Evolutionary conservation across 441 rosid species (phyloP).

Genomic region (Erodium trifolium): DNA sequence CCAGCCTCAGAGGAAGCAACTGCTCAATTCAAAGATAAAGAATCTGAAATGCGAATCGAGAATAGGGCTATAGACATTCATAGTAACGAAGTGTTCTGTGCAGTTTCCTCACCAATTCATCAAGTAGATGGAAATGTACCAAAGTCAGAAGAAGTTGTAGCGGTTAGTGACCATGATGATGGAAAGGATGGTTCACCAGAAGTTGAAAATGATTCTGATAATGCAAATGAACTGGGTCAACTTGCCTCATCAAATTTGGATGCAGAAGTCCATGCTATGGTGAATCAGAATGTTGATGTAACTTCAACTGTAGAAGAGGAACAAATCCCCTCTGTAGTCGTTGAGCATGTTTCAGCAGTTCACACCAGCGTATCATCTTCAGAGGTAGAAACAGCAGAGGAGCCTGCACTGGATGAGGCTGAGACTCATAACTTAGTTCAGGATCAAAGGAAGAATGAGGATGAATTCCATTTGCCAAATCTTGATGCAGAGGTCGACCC

Average conservation of each 20-base stretch:
- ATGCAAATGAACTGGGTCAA: conserved; percentile 26
- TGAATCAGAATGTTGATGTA: conserved; percentile 26
- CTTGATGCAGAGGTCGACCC: conserved; percentile 29
- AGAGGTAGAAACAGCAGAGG: conserved; percentile 23
- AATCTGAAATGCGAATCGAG: conserved; percentile 28
- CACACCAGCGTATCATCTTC: conserved; percentile 23
- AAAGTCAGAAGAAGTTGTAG: conserved; percentile 27
- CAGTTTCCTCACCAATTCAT: conserved; percentile 17
- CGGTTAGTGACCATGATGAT: conserved; percentile 21
- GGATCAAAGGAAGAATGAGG: conserved; percentile 14
- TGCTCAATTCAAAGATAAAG: conserved; percentile 21
- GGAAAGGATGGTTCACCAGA: conserved; percentile 18
- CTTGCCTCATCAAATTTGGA: conserved; percentile 25
- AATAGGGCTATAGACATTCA: conserved; percentile 21
- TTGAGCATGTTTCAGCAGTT: conserved; percentile 23
- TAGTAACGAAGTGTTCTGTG: conserved; percentile 27
- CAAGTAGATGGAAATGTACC: conserved; percentile 25
- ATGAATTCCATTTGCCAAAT: conserved; percentile 13
- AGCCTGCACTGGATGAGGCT: conserved; percentile 22
- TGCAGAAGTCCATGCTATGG: conserved; percentile 23
- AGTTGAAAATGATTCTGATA: conserved; percentile 21
- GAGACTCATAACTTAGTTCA: conserved; percentile 21
- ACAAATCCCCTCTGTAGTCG: conserved; percentile 23
- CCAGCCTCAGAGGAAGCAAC: conserved; percentile 9
- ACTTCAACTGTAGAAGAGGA: conserved; percentile 27